Base-by-base conservation (phyloP, 805 yeast species). In the Lachancea mirantina region DNA sequence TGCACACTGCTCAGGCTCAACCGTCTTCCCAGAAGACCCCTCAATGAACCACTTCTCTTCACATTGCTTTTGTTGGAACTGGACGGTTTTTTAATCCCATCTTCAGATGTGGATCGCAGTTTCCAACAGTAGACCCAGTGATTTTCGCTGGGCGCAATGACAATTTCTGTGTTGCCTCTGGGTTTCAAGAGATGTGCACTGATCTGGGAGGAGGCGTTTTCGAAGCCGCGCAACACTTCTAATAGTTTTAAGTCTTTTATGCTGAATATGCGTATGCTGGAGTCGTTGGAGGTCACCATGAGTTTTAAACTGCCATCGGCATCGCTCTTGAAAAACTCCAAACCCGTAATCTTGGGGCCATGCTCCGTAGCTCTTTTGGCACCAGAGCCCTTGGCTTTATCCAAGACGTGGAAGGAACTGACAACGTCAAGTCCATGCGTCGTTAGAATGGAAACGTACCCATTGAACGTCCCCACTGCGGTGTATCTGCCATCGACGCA, bases 61-160 rank as follows among this genome's bases (percentile, higher is more conserved):
- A 23, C 26, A 18, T 39, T 36, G 11, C 33, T 26, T 14, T 32
- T 32, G 14, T 46, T 45, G 22, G 23, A 45, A 48, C 45, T 50
- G 28, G 42, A 43, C 29, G 47, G 36, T 14, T 36, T 30, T n/a
- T n/a, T n/a, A n/a, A n/a, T n/a, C n/a, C n/a, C n/a, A 4, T 25
- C 19, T 6, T 14, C 19, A 9, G 23, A 13, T 14, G 43, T 53
- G 4, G 50, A 50, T 26, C 55, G 59, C 14, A 69, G 55, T 35
- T 70, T 68, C 97, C 97, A 89, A 8, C 84, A 61, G 49, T 87
- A 88, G 9, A 83, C 73, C 76, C 87, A 76, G 45, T 83, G 84
- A 58, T 88, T 92, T 52, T 88, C 96, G 8, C 94, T 81, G 0
- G 95, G 95, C 6, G 82, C 67, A 6, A 87, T 68, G 5, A 87